phyloP scores from a whole-genome alignment of 345 rosid genomes.

The Populus simonii region DNA sequence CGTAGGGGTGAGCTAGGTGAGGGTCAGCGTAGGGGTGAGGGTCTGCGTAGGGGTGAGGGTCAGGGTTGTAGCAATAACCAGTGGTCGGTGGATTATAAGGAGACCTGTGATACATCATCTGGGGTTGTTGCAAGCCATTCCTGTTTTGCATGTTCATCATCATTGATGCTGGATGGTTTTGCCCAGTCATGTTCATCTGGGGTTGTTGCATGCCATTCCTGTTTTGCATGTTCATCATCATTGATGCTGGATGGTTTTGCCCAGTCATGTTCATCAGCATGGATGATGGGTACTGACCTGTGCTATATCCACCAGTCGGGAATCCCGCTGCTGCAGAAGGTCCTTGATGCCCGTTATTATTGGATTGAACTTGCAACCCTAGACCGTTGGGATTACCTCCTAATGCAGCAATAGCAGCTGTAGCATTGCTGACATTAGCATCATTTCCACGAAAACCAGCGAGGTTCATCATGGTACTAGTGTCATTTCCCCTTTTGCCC shows the following conservation, averaged over 20 bases:
- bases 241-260: conserved; percentile 32
- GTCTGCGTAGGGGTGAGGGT: conserved; percentile 34
- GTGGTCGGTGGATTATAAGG: conserved; percentile 49
- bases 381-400: conserved; percentile 34
- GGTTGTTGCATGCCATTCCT: conserved; percentile 44
- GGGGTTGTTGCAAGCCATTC: conserved; percentile 45
- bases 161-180: conserved; percentile 36
- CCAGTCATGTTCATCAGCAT: conserved; percentile 47
- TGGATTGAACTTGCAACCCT: conserved; percentile 31
- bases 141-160: conserved; percentile 54
- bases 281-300: conserved; percentile 40
- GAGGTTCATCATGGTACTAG: conserved; percentile 48
- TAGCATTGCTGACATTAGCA: conserved; percentile 10
- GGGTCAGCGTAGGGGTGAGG: conserved; percentile 13
- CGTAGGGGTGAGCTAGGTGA: conserved; percentile 2
- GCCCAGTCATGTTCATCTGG: conserved; percentile 57
- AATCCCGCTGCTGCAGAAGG: conserved; percentile 24
- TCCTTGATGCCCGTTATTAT: conserved; percentile 30
- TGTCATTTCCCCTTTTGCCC: conserved; percentile 39
- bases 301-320: conserved; percentile 27
- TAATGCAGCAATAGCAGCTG: conserved; percentile 18
- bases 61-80: conserved; percentile 55
- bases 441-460: conserved; percentile 40
- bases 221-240: conserved; percentile 54
- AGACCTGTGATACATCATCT: conserved; percentile 67